These are phyloP conservation scores for Amaranthus palmeri DNA, from an alignment of 148 eudicot genomes.

Conservation along the genomic window DNA sequence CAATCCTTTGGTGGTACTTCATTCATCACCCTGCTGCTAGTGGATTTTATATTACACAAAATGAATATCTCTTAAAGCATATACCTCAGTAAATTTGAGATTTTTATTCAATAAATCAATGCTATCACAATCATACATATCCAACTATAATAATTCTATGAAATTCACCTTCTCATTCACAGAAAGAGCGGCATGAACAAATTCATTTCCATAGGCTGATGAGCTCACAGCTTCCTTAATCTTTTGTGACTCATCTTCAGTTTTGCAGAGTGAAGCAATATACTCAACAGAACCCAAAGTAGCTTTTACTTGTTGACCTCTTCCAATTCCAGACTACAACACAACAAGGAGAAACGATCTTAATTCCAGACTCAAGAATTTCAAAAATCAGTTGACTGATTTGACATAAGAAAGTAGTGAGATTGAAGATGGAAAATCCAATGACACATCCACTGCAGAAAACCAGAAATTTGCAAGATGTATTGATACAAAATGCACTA, in stretches of 20 bases:
- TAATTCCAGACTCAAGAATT: slow-evolving; percentile 59
- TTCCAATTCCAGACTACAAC: slow-evolving; percentile 79
- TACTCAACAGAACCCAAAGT: slow-evolving; percentile 91
- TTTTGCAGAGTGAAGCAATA: slow-evolving; percentile 66
- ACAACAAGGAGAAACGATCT: not conserved
- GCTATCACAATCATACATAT: slow-evolving; percentile 3
- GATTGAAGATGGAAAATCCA: not conserved
- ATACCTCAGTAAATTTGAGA: not conserved
- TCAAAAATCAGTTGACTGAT: slow-evolving; percentile 11
- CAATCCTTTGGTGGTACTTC: not conserved
- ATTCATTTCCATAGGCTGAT: slow-evolving; percentile 70
- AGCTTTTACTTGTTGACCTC: slow-evolving; percentile 69
- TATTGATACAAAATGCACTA: slow-evolving; percentile 28
- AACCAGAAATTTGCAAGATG: not conserved
- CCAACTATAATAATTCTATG: no score
- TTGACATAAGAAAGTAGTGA: slow-evolving; percentile 5
- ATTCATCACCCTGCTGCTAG: not conserved
- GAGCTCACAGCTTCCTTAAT: slow-evolving; percentile 68
- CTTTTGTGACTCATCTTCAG: slow-evolving; percentile 64
- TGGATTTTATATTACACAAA: not conserved
- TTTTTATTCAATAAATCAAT: not conserved
- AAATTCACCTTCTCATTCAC: slow-evolving; percentile 69
- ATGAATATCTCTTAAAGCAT: not conserved
- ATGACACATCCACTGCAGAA: not conserved
- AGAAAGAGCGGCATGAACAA: slow-evolving; percentile 91